Evolutionary conservation across 345 rosid genomes (phyloP).

Genomic region (Populus simonii): DNA sequence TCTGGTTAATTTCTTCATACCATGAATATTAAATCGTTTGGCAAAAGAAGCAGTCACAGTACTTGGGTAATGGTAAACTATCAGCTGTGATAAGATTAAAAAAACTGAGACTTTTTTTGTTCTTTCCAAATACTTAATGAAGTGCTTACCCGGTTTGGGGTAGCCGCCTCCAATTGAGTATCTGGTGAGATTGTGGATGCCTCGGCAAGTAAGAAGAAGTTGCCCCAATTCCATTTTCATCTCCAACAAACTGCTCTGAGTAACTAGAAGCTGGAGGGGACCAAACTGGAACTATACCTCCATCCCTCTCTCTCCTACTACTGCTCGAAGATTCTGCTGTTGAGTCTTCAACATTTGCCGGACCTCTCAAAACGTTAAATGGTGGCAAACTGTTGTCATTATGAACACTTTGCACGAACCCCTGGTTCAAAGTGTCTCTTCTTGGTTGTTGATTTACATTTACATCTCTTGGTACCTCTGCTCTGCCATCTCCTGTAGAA

Average conservation of each 20-base stretch:
- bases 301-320: conserved; percentile 81
- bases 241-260: conserved; percentile 73
- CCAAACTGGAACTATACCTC: conserved; percentile 90
- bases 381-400: conserved; percentile 35
- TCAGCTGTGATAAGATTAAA: background rate
- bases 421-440: conserved; percentile 41
- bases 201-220: conserved; percentile 78
- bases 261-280: conserved; percentile 63
- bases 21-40: conserved; percentile 4
- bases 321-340: conserved; percentile 86
- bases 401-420: conserved; percentile 30
- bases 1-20: conserved; percentile 1
- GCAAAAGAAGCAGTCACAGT: conserved; percentile 8
- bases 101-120: background rate
- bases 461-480: conserved; percentile 76
- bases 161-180: conserved; percentile 77
- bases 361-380: conserved; percentile 40
- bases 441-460: conserved; percentile 52
- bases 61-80: background rate
- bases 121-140: background rate
- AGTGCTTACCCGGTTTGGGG: conserved; percentile 64
- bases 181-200: conserved; percentile 78
- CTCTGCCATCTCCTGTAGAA: conserved; percentile 58
- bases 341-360: conserved; percentile 67
- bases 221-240: conserved; percentile 69